Base-by-base conservation (phyloP, 495 filamentous ascomycete genomes). In the Daldinia concentrica region DNA sequence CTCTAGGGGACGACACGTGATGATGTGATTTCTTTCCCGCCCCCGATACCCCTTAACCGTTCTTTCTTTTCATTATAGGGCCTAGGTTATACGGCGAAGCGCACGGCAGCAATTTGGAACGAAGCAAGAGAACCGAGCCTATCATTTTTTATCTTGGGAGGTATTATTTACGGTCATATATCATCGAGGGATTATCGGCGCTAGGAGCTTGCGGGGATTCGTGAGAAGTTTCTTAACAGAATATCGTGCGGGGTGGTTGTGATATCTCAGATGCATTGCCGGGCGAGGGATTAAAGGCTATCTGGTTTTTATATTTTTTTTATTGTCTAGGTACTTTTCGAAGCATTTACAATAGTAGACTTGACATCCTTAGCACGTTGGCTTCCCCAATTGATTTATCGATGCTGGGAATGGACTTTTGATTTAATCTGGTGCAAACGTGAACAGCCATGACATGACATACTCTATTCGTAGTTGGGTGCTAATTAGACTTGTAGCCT, bases 1-100 rank as follows among this genome's bases (percentile, higher is more conserved):
- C 79, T 34, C 50, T 83, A 52, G 81, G 81, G 7, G 79, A 81
- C 22, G 72, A 74, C 27, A 71, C 71, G 22, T 74, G 71, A 74
- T 62, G 4, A n/a, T 19, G n/a, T 29, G 8, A 19, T 56, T 19
- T 41, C 48, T 56, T 30, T 61, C 48, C 5, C 12, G 4, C 37
- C 24, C 6, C 24, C 39, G 39, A 24, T 30, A 37, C 19, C 29
- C 54, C 17, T 6, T n/a, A 6, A 11, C 17, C 30, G 14, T 57
- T 43, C 43, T 56, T 22, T 55, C 36, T 27, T 32, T 57, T 14
- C n/a, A 12, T 58, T 36, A 30, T 48, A 34, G 56, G 34, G 3
- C 52, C 52, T 62, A 48, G 29, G 41, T 64, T 71, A 64, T 54
- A 48, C 56, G 15, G 41, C 11, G 58, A 63, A 50, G 41, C 41